These are phyloP conservation scores for Trametes coccinea DNA, from an alignment of 768 basidiomycete species.

Conservation along the genomic window DNA sequence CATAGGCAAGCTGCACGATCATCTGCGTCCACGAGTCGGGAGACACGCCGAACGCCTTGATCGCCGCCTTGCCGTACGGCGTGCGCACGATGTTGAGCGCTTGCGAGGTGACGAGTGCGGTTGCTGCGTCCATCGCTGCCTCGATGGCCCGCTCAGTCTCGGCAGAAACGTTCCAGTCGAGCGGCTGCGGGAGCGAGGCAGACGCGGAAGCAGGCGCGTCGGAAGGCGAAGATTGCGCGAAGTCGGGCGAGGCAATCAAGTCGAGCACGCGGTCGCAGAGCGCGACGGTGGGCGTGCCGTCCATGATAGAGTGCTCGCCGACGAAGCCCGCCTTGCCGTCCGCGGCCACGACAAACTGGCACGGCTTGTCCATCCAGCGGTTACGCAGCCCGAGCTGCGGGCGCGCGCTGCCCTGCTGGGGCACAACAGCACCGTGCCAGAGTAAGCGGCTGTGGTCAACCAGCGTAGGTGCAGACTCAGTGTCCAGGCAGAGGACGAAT, in stretches of 20 bases:
- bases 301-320: slow-evolving; percentile 94
- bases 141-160: slow-evolving; percentile 52
- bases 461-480: slow-evolving; percentile 50
- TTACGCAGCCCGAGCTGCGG: slow-evolving; percentile 56
- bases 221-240: slow-evolving; percentile 55
- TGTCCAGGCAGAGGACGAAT: slow-evolving; percentile 80
- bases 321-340: slow-evolving; percentile 81
- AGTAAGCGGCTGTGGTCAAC: slow-evolving; percentile 66
- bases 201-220: slow-evolving; percentile 12
- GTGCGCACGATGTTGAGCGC: slow-evolving; percentile 63
- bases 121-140: slow-evolving; percentile 54
- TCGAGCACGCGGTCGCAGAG: slow-evolving; percentile 70
- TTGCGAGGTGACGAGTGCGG: slow-evolving; percentile 63
- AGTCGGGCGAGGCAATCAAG: slow-evolving; percentile 56
- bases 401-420: neutral
- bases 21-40: slow-evolving; percentile 96
- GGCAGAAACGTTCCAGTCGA: slow-evolving; percentile 51
- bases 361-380: slow-evolving; percentile 89
- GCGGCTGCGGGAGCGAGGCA: slow-evolving; percentile 36
- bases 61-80: slow-evolving; percentile 79
- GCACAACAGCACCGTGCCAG: slow-evolving; percentile 73
- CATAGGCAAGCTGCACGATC: slow-evolving; percentile 87
- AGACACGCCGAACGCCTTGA: slow-evolving; percentile 86
- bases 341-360: slow-evolving; percentile 84
- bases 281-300: slow-evolving; percentile 79